These are phyloP conservation scores for Pichia paraexigua DNA, from an alignment of 805 yeast genomes.

Conservation along the genomic window DNA sequence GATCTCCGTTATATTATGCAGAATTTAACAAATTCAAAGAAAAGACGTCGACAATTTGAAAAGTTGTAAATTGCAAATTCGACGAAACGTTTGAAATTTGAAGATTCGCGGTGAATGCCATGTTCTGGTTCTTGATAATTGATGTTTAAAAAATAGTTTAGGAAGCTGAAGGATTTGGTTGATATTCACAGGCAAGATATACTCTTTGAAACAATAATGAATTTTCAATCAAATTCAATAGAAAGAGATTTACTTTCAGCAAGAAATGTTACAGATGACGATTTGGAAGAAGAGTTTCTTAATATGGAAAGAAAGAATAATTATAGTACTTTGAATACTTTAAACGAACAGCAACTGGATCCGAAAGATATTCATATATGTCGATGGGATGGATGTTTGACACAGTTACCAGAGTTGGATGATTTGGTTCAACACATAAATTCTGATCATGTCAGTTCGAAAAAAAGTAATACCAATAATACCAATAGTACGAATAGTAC, in stretches of 20 bases:
- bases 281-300: slow-evolving; percentile 18
- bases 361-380: slow-evolving; percentile 18
- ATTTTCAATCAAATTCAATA: slow-evolving; percentile 2
- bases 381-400: slow-evolving; percentile 32
- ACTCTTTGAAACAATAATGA: background rate
- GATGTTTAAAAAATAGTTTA: background rate
- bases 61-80: background rate
- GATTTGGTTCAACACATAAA: slow-evolving; percentile 34
- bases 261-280: slow-evolving; percentile 12
- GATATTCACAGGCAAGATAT: background rate
- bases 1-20: background rate
- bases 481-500: background rate
- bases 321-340: background rate
- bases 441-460: slow-evolving; percentile 29
- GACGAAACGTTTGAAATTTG: background rate
- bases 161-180: no score
- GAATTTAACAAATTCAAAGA: background rate
- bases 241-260: slow-evolving; percentile 2
- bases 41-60: background rate
- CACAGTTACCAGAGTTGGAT: slow-evolving; percentile 26
- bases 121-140: background rate
- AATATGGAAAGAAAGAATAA: slow-evolving; percentile 15
- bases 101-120: background rate
- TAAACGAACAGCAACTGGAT: background rate
- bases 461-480: slow-evolving; percentile 3